Evolutionary conservation across 352 stramenopile species (phyloP).

Genomic region (Globisporangium canariense): DNA sequence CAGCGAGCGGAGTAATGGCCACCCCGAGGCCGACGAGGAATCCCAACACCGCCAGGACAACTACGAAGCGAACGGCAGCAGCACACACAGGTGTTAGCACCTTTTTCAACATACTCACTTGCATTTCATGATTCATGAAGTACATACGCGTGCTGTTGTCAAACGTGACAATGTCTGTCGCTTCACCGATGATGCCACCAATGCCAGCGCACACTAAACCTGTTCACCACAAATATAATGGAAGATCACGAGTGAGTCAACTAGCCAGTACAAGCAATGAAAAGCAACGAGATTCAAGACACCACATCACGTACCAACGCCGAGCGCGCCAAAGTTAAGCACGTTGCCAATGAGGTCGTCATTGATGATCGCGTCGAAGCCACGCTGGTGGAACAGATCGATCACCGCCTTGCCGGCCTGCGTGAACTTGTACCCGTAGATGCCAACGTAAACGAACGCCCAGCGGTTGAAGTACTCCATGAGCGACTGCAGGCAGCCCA

Average conservation of each 20-base stretch:
- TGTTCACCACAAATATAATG: constrained; percentile 7
- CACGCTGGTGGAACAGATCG: constrained; percentile 89
- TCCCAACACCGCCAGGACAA: constrained; percentile 76
- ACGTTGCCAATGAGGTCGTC: constrained; percentile 93
- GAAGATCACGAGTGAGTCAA: neutral
- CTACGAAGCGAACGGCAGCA: constrained; percentile 14
- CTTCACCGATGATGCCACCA: constrained; percentile 50
- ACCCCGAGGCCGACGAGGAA: constrained; percentile 89
- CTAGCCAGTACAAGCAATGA: neutral
- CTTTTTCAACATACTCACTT: too few relatives aligned
- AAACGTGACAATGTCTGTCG: constrained; percentile 48
- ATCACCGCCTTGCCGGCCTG: constrained; percentile 92
- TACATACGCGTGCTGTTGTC: constrained; percentile 61
- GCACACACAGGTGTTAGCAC: neutral
- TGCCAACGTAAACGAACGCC: constrained; percentile 94
- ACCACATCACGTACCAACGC: constrained; percentile 55
- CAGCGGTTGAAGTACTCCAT: constrained; percentile 93
- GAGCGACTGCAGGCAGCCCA: constrained; percentile 78
- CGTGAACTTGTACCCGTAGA: constrained; percentile 92
- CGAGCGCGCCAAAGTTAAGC: constrained; percentile 87
- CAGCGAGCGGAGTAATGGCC: constrained; percentile 86
- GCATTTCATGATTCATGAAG: neutral
- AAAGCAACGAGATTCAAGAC: neutral
- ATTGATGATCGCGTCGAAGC: constrained; percentile 96
- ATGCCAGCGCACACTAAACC: constrained; percentile 69